Evolutionary conservation across 108 stramenopile species (phyloP).

Genomic region (Cyclotella cryptica): DNA sequence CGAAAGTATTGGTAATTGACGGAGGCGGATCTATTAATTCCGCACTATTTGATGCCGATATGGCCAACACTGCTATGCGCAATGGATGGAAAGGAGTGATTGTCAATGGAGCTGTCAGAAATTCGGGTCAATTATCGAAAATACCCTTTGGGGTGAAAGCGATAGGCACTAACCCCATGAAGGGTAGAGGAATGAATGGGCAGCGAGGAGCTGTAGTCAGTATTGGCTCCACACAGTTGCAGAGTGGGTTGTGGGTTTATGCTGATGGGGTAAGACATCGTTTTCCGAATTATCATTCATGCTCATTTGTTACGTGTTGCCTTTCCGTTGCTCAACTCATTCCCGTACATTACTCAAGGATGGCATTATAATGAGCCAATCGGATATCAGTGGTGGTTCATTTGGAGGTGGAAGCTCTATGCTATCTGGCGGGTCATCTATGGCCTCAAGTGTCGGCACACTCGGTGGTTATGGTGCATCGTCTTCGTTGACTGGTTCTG

Average conservation of each 20-base stretch:
- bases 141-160: constrained; percentile 73
- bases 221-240: constrained; percentile 26
- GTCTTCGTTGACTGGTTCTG: constrained; percentile 10
- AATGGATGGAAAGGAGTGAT: constrained; percentile 75
- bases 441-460: constrained; percentile 11
- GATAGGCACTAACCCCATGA: constrained; percentile 64
- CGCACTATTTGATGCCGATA: constrained; percentile 50
- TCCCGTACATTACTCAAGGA: not conserved
- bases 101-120: constrained; percentile 75
- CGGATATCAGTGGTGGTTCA: constrained; percentile 42
- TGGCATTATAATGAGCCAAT: constrained; percentile 43
- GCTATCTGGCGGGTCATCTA: constrained; percentile 2
- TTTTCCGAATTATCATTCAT: not conserved
- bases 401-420: constrained; percentile 36
- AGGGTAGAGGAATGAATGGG: constrained; percentile 35
- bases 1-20: constrained; percentile 51
- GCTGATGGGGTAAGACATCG: constrained; percentile 28
- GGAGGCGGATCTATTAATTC: constrained; percentile 46
- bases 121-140: constrained; percentile 56
- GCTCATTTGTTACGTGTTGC: not conserved
- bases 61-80: constrained; percentile 42
- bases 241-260: constrained; percentile 45
- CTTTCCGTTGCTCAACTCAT: not conserved
- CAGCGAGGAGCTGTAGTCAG: constrained; percentile 28
- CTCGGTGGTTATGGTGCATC: constrained; percentile 23